These are phyloP conservation scores for Coelastrella sp. DNA, from an alignment of 139 green algal genomes.

Conservation along the genomic window DNA sequence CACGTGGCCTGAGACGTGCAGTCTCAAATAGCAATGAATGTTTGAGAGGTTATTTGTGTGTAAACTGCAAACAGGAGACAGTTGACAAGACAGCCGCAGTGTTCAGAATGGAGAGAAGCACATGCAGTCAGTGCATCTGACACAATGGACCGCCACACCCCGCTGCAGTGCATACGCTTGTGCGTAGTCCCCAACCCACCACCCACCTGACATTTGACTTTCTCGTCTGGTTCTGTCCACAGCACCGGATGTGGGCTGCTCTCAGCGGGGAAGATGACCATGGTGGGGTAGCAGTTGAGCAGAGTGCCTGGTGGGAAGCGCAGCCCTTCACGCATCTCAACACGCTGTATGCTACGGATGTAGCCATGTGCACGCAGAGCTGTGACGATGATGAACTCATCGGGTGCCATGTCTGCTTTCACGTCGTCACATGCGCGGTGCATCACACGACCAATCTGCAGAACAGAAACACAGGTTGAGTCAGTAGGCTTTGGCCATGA, in stretches of 20 bases:
- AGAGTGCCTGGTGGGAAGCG: slow-evolving; percentile 38
- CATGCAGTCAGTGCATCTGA: no score
- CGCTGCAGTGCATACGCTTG: no score
- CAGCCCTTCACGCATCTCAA: slow-evolving; percentile 40
- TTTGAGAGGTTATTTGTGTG: no score
- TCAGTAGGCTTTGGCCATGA: no score
- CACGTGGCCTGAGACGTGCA: no score
- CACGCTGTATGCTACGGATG: slow-evolving; percentile 35
- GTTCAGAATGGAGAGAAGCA: no score
- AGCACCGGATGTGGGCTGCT: slow-evolving; percentile 44
- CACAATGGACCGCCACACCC: no score
- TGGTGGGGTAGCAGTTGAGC: slow-evolving; percentile 52
- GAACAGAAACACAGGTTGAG: no score
- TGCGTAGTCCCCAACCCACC: no score
- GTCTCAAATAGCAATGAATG: no score
- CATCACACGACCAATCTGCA: slow-evolving; percentile 40
- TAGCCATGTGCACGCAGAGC: slow-evolving; percentile 17
- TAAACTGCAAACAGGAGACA: no score
- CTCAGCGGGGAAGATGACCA: slow-evolving; percentile 51
- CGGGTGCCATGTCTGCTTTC: slow-evolving; percentile 48
- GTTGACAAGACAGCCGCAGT: no score
- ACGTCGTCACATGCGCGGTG: slow-evolving; percentile 47
- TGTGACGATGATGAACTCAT: slow-evolving; percentile 49
- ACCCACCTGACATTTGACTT: slow-evolving; percentile 42
- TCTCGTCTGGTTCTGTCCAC: slow-evolving; percentile 38